Evolutionary conservation across 345 rosid species (phyloP).

Genomic region (Turritis glabra): DNA sequence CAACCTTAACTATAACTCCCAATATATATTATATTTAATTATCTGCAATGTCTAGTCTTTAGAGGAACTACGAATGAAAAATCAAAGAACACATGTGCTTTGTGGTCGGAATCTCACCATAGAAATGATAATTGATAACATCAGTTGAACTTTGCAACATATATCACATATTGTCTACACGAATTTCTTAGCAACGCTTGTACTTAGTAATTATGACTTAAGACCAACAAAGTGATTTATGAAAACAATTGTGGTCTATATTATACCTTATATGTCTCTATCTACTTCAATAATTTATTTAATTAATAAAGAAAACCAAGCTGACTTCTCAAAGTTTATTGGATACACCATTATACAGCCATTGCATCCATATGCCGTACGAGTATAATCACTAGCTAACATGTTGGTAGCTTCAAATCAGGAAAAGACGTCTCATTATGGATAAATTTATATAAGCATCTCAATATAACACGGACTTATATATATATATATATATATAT

Average conservation of each 20-base stretch:
- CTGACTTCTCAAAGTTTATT: constrained; percentile 11
- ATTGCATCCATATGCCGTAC: constrained; percentile 14
- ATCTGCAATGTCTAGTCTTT: not conserved
- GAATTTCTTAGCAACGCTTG: no score
- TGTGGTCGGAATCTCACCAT: not conserved
- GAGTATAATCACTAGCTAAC: constrained; percentile 9
- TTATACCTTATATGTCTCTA: not conserved
- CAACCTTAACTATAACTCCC: not conserved
- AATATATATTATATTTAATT: not conserved
- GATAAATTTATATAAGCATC: not conserved
- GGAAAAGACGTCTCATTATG: constrained; percentile 16
- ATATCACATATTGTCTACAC: no score
- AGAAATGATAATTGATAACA: not conserved
- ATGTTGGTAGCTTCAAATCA: constrained; percentile 7
- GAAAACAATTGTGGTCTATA: not conserved
- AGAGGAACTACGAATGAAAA: not conserved
- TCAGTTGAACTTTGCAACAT: not conserved
- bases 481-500: no score
- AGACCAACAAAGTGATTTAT: no score
- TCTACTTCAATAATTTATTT: not conserved
- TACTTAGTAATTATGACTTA: no score
- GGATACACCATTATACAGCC: not conserved
- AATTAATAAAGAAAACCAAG: not conserved
- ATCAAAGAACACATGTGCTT: not conserved
- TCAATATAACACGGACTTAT: not conserved